These are phyloP conservation scores for Xylariaceae sp. DNA, from an alignment of 2,329 filamentous ascomycete genomes.

Conservation along the genomic window DNA sequence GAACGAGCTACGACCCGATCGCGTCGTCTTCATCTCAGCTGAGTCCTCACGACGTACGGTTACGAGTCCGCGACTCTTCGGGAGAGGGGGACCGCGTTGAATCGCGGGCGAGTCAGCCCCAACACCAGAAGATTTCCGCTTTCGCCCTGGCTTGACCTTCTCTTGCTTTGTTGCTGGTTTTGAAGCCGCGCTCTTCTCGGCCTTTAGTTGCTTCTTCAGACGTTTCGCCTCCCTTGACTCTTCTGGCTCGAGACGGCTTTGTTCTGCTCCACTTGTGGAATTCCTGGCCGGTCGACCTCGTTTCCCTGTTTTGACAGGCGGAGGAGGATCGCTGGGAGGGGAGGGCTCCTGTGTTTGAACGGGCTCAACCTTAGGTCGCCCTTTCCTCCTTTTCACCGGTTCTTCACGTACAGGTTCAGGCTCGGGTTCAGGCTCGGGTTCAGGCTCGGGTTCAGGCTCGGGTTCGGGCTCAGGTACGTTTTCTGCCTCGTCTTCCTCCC, in stretches of 20 bases:
- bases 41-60: constrained; percentile 47
- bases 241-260: constrained; percentile 16
- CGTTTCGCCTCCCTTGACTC: constrained; percentile 25
- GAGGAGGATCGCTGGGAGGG: constrained; percentile 5
- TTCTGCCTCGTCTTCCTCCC: constrained; percentile 18
- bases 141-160: constrained; percentile 31
- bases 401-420: constrained; percentile 19
- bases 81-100: constrained; percentile 53
- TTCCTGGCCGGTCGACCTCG: constrained; percentile 21
- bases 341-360: constrained; percentile 13
- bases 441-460: constrained; percentile 9
- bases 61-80: constrained; percentile 51
- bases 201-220: constrained; percentile 20
- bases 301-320: constrained; percentile 19
- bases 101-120: constrained; percentile 45
- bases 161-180: constrained; percentile 23
- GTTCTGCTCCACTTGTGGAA: constrained; percentile 16
- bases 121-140: constrained; percentile 37
- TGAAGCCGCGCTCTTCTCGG: constrained; percentile 18
- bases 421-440: constrained; percentile 9
- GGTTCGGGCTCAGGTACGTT: constrained; percentile 13
- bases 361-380: constrained; percentile 23
- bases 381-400: constrained; percentile 25
- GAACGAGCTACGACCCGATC: constrained; percentile 74
- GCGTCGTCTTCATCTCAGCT: constrained; percentile 55